Evolutionary conservation across 345 rosid genomes (phyloP).

Genomic region (Populus ilicifolia): DNA sequence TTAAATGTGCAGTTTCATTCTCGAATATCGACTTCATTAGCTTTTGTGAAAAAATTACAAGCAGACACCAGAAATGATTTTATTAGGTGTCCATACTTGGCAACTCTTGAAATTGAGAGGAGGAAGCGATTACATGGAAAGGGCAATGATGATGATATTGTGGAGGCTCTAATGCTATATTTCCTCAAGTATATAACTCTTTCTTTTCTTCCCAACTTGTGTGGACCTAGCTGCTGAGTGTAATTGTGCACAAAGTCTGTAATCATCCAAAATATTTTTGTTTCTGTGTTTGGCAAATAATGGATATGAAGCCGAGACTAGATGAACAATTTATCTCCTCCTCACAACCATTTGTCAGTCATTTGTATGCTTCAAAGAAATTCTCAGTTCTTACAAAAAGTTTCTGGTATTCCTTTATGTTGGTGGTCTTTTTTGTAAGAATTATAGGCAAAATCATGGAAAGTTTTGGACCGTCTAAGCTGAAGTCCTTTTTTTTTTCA

Average conservation of each 20-base stretch:
- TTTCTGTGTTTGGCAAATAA: neutral
- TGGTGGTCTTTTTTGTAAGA: neutral
- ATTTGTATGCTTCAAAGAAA: neutral
- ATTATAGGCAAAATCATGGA: neutral
- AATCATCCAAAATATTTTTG: neutral
- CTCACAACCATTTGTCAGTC: neutral
- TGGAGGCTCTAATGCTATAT: conserved; percentile 61
- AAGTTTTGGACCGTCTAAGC: neutral
- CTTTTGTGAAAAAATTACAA: conserved; percentile 60
- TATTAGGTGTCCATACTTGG: conserved; percentile 70
- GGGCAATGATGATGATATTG: conserved; percentile 46
- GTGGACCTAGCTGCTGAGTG: neutral
- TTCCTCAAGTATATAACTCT: conserved; percentile 50
- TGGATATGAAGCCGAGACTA: neutral
- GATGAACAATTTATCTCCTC: neutral
- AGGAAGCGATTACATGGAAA: conserved; percentile 70
- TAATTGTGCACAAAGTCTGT: neutral
- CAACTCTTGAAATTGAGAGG: conserved; percentile 79
- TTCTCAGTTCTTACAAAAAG: neutral
- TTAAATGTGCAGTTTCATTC: conserved; percentile 65
- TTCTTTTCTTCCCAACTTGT: neutral
- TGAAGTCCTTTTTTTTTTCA: conserved; percentile 17
- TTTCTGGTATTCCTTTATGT: neutral
- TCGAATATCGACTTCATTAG: conserved; percentile 63
- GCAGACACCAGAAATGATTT: conserved; percentile 42